Conservation (phyloP, 2,329 filamentous ascomycete species). For the Fusarium sp. region DNA sequence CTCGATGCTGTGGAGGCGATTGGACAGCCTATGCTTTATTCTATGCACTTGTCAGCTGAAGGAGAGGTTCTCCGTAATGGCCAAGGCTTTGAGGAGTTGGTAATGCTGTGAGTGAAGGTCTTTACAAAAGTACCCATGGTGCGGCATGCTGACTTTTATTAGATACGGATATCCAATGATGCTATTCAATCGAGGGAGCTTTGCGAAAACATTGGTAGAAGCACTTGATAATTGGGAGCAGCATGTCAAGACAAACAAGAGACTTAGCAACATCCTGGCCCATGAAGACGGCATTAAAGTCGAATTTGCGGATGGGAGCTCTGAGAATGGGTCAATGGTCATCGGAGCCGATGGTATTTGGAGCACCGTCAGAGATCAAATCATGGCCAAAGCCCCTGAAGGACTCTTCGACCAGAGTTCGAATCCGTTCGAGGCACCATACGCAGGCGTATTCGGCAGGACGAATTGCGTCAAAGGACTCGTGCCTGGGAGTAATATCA, state of each 20-base stretch:
- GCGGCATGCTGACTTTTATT: background rate
- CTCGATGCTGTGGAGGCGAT: slow-evolving; percentile 1
- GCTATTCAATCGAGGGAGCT: slow-evolving; percentile 19
- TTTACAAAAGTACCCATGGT: fast-evolving
- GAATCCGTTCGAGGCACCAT: slow-evolving; percentile 13
- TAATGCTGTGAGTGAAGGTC: background rate
- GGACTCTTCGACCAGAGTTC: slow-evolving; percentile 12
- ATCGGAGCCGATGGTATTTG: slow-evolving; percentile 17
- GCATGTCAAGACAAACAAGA: slow-evolving; percentile 17
- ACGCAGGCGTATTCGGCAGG: slow-evolving; percentile 13
- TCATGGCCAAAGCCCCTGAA: slow-evolving; percentile 8
- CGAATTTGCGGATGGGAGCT: slow-evolving; percentile 13
- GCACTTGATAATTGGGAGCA: background rate
- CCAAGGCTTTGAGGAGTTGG: background rate
- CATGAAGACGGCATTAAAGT: background rate
- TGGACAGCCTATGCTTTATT: slow-evolving; percentile 9
- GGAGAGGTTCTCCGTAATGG: slow-evolving; percentile 3
- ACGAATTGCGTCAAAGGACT: background rate
- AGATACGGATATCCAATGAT: slow-evolving; percentile 23
- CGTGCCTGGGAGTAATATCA: background rate
- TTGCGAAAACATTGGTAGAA: slow-evolving; percentile 9
- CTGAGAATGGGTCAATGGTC: background rate
- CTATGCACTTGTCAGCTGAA: slow-evolving; percentile 7
- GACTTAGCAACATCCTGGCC: slow-evolving; percentile 1
- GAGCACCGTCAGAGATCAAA: slow-evolving; percentile 23